These are phyloP conservation scores for Ophiobolus disseminans DNA, from an alignment of 2,329 filamentous ascomycete species.

Conservation along the genomic window DNA sequence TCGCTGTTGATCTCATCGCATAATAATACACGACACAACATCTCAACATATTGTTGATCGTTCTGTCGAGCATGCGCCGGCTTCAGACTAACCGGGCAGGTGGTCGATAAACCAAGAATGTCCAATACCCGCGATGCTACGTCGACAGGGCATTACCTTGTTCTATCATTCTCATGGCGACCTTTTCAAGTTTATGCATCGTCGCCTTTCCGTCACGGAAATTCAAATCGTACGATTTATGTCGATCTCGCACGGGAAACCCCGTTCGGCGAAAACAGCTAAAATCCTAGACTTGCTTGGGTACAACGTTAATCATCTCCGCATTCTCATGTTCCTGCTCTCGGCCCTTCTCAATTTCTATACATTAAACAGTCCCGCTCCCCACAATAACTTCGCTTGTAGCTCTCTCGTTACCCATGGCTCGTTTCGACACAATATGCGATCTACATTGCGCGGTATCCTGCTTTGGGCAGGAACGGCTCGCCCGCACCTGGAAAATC, in stretches of 20 bases:
- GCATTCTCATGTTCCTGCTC: conserved; percentile 7
- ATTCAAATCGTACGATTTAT: not conserved
- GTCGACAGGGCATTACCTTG: conserved; percentile 2
- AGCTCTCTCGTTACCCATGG: not conserved
- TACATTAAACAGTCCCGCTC: conserved; percentile 8
- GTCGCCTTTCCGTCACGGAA: not conserved
- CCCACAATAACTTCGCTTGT: conserved; percentile 1
- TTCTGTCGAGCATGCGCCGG: not conserved
- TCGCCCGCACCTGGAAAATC: no score
- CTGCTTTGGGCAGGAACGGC: no score
- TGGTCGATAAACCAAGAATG: not conserved
- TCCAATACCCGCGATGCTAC: not conserved
- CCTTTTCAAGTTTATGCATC: not conserved
- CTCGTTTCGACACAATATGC: not conserved
- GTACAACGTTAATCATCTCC: no score
- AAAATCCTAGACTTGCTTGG: no score
- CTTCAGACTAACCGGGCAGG: not conserved
- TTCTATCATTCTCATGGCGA: no score
- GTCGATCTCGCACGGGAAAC: no score
- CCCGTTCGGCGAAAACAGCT: no score
- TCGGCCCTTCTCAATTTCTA: conserved; percentile 7
- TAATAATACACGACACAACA: no score
- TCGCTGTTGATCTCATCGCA: no score
- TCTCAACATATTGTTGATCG: no score
- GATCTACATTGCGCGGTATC: not conserved